phyloP scores from a whole-genome alignment of 768 basidiomycete genomes.

The Boletus bicolor region DNA sequence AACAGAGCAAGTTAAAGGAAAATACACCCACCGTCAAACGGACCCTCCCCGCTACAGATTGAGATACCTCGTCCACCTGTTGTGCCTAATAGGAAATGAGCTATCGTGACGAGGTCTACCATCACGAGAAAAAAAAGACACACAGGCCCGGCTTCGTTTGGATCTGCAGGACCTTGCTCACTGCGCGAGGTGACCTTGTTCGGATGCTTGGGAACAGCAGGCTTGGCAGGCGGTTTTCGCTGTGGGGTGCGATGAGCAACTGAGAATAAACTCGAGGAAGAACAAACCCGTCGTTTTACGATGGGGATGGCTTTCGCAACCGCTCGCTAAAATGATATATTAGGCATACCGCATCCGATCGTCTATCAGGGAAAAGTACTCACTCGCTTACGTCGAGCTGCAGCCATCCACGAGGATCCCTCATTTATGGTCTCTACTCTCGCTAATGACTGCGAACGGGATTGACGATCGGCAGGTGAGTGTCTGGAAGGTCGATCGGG shows the following conservation, averaged over 20 bases:
- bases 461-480: neutral
- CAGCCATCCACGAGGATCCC: neutral
- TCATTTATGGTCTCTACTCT: no score
- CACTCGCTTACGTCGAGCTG: neutral
- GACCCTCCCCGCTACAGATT: neutral
- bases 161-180: neutral
- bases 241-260: neutral
- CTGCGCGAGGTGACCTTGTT: rapidly evolving
- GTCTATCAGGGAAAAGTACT: neutral
- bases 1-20: neutral
- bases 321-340: neutral
- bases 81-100: neutral
- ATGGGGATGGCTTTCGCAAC: neutral
- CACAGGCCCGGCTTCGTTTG: neutral
- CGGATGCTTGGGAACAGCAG: no score
- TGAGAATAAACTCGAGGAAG: neutral
- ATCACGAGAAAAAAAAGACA: neutral
- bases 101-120: neutral
- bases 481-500: neutral
- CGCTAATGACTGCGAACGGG: neutral
- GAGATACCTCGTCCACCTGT: neutral
- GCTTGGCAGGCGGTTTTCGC: neutral
- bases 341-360: neutral
- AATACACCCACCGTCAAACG: neutral
- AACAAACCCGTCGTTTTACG: neutral